These are phyloP conservation scores for Alternaria hordeiaustralica DNA, from an alignment of 2,329 filamentous ascomycete genomes.

Conservation along the genomic window DNA sequence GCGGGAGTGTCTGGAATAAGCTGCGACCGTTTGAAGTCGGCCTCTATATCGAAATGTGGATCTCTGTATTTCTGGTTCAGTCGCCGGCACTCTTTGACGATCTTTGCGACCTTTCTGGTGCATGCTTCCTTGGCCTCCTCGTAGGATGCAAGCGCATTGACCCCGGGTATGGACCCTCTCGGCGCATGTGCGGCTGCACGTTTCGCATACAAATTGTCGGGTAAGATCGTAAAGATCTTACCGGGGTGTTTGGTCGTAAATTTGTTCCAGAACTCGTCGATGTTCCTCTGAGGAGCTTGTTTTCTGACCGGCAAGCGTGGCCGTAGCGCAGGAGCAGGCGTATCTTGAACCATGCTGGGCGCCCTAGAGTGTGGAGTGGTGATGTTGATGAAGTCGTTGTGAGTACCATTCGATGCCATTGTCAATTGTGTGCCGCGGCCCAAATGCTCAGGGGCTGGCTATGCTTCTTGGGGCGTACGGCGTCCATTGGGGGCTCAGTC, in stretches of 20 bases:
- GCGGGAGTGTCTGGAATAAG: constrained; percentile 39
- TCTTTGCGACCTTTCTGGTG: constrained; percentile 64
- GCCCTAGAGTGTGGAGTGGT: constrained; percentile 45
- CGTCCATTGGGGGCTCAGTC: constrained; percentile 36
- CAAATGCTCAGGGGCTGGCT: constrained; percentile 24
- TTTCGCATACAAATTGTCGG: constrained; percentile 69
- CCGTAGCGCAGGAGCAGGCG: constrained; percentile 20
- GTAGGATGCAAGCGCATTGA: constrained; percentile 71
- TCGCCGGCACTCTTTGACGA: constrained; percentile 69
- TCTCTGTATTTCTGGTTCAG: constrained; percentile 88
- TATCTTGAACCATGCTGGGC: constrained; percentile 45
- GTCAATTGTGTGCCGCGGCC: constrained; percentile 27
- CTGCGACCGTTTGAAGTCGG: constrained; percentile 67
- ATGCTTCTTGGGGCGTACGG: constrained; percentile 22
- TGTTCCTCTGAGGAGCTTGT: constrained; percentile 68
- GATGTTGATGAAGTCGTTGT: constrained; percentile 47
- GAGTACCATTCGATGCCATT: constrained; percentile 47
- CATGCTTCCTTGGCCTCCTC: constrained; percentile 75
- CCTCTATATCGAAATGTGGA: constrained; percentile 84
- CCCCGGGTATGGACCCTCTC: constrained; percentile 63
- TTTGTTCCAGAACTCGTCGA: constrained; percentile 76
- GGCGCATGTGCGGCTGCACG: constrained; percentile 63
- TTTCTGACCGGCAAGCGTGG: constrained; percentile 50
- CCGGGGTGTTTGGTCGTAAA: constrained; percentile 73
- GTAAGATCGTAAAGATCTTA: constrained; percentile 74